phyloP scores from a whole-genome alignment of 176 grass and related monocot genomes.

The Rhynchospora tenuis region DNA sequence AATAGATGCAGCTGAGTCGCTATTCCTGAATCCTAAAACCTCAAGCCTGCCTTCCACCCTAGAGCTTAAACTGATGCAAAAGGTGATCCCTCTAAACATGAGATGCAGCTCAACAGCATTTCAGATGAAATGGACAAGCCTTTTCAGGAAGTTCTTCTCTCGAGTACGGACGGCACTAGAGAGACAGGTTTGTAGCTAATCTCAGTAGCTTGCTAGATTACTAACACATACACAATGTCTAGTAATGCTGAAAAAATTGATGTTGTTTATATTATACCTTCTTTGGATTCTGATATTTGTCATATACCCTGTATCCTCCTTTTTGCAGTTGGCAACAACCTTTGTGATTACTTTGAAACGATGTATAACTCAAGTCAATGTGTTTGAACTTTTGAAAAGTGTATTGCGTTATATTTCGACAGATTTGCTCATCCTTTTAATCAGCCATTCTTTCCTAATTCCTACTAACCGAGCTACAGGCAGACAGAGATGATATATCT shows the following conservation, averaged over 20 bases:
- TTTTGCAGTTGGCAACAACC: not conserved
- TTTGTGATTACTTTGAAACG: not conserved
- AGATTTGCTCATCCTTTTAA: not conserved
- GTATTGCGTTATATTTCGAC: not conserved
- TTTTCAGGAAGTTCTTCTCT: constrained; percentile 87
- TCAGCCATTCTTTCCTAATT: not conserved
- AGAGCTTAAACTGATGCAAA: constrained; percentile 76
- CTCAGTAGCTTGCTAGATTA: not conserved
- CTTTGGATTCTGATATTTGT: not conserved
- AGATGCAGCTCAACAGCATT: constrained; percentile 90
- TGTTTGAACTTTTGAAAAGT: not conserved
- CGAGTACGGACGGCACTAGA: constrained; percentile 95
- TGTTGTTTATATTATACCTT: not conserved
- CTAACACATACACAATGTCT: not conserved
- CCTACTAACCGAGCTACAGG: not conserved
- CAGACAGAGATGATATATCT: not conserved
- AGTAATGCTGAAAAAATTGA: not conserved
- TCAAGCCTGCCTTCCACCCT: constrained; percentile 92
- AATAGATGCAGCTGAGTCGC: constrained; percentile 88
- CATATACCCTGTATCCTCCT: not conserved
- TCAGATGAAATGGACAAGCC: constrained; percentile 98
- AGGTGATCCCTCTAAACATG: constrained; percentile 89
- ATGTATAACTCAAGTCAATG: not conserved
- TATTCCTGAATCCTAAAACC: constrained; percentile 93
- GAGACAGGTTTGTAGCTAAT: constrained; percentile 38